Conservation (phyloP, 495 filamentous ascomycete species). For the Aspergillus haitiensis region DNA sequence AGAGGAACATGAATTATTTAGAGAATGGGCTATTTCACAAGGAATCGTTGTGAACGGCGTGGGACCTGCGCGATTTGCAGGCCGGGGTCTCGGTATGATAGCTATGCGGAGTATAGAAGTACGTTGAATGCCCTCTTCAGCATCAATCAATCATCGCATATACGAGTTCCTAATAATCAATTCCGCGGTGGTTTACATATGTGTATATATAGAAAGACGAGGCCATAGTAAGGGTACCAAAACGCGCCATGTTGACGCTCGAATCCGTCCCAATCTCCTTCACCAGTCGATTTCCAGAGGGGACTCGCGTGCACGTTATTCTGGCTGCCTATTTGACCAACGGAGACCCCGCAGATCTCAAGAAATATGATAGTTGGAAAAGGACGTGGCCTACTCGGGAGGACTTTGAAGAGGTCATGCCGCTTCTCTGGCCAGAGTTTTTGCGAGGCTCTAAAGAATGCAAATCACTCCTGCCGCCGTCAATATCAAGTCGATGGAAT, state of each 20-base stretch:
- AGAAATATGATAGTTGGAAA: slow-evolving; percentile 57
- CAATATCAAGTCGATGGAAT: slow-evolving; percentile 42
- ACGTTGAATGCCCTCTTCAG: slow-evolving; percentile 2
- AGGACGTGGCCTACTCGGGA: slow-evolving; percentile 63
- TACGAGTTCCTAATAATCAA: background rate
- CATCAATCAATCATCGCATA: no score
- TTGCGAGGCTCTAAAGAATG: slow-evolving; percentile 27
- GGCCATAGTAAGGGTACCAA: slow-evolving; percentile 62
- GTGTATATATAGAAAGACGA: slow-evolving; percentile 45
- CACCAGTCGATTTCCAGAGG: slow-evolving; percentile 44
- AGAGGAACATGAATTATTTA: slow-evolving; percentile 52
- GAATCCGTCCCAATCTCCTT: slow-evolving; percentile 55
- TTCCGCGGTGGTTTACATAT: background rate
- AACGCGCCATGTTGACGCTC: slow-evolving; percentile 59
- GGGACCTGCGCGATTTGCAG: slow-evolving; percentile 57
- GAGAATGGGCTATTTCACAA: slow-evolving; percentile 59
- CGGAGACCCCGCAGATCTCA: slow-evolving; percentile 32
- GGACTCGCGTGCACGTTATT: slow-evolving; percentile 64
- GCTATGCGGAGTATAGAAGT: slow-evolving; percentile 66
- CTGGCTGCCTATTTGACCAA: slow-evolving; percentile 69
- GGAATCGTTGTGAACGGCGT: slow-evolving; percentile 63
- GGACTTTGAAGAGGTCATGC: slow-evolving; percentile 64
- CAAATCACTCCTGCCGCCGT: slow-evolving; percentile 39
- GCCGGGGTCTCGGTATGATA: slow-evolving; percentile 72
- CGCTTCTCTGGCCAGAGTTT: slow-evolving; percentile 62